Base-by-base conservation (phyloP, 495 filamentous ascomycete genomes). In the Xylaria palmicola region DNA sequence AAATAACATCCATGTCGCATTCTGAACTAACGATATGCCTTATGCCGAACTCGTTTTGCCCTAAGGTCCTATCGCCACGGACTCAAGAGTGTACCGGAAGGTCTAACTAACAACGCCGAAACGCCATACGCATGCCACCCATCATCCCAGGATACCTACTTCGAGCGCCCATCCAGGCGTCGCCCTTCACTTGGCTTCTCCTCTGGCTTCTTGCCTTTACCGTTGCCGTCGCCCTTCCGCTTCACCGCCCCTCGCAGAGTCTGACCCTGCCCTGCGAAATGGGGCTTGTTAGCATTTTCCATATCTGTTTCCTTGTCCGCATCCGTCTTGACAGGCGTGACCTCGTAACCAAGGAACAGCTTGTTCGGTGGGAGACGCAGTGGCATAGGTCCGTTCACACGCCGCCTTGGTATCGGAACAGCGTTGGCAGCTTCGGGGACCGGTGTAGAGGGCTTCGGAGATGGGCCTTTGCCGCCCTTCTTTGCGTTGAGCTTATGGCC, bases 331-430 rank as follows among this genome's bases (percentile, higher is more conserved):
- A 93, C 82, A 0, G 92, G 92, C 68, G 88, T 93, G 71, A 97
- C 82, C 61, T 94, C 86, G 67, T 98, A 98, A 10, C 94, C 94
- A 64, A 98, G 94, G 78, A 98, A 98, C 6, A 98, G 78, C 69
- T 97, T 93, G 58, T 93, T 93, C 0, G 88, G 89, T 2, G 91
- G 86, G 51, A 98, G 75, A 20, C 94, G 84, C 8, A 98, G 80
- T 2, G 94, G 94, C 68, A 93, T 89, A 0, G 93, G 93, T 3
- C 93, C 83, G 67, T 94, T 93, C 17, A 76, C 87, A 47, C 83
- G 75, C 39, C 85, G 74, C 37, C 75, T 72, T 4, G 79, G 73
- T 12, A 72, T 24, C 0, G 66, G 65, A 0, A 63, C 61, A 0
- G 76, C 70, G 65, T 89, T 90, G 0, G 84, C 81, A 2, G 87